Evolutionary conservation across 2,329 filamentous ascomycete species (phyloP).

Genomic region (Microsporum ferrugineum): DNA sequence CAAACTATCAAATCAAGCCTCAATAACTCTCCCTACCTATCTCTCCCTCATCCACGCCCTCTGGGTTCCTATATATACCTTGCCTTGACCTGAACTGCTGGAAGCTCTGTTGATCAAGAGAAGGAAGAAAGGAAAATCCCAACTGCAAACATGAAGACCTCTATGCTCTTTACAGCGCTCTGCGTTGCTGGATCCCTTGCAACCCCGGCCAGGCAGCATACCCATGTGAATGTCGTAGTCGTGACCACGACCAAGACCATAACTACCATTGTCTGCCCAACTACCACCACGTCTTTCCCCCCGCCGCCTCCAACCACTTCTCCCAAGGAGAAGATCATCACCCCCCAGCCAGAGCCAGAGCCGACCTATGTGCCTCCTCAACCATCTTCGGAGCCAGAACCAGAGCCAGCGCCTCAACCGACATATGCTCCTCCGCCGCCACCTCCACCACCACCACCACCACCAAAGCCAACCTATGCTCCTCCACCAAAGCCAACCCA

Average conservation of each 20-base stretch:
- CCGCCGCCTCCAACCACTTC: not conserved
- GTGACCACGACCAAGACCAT: slow-evolving; percentile 26
- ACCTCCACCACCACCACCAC: not conserved
- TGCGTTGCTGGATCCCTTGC: slow-evolving; percentile 27
- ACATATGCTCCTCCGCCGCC: slow-evolving; percentile 6
- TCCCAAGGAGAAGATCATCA: not conserved
- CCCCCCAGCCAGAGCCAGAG: slow-evolving; percentile 7
- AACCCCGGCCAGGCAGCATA: slow-evolving; percentile 26
- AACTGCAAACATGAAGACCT: slow-evolving; percentile 14
- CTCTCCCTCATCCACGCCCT: not conserved
- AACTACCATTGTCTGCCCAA: slow-evolving; percentile 17
- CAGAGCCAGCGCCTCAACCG: not conserved
- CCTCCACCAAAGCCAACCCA: slow-evolving; percentile 19
- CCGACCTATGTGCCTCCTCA: slow-evolving; percentile 6
- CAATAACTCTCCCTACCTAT: not conserved
- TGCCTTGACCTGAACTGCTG: not conserved
- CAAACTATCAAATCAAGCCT: not conserved
- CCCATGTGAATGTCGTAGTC: slow-evolving; percentile 28
- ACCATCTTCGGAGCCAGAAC: slow-evolving; percentile 6
- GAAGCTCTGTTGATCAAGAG: not conserved
- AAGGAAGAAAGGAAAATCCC: not conserved
- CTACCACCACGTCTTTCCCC: not conserved
- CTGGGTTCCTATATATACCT: not conserved
- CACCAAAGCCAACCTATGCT: not conserved
- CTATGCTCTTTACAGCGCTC: slow-evolving; percentile 27